Base-by-base conservation (phyloP, 2,329 filamentous ascomycete species). In the Fragosphaeria purpurea region DNA sequence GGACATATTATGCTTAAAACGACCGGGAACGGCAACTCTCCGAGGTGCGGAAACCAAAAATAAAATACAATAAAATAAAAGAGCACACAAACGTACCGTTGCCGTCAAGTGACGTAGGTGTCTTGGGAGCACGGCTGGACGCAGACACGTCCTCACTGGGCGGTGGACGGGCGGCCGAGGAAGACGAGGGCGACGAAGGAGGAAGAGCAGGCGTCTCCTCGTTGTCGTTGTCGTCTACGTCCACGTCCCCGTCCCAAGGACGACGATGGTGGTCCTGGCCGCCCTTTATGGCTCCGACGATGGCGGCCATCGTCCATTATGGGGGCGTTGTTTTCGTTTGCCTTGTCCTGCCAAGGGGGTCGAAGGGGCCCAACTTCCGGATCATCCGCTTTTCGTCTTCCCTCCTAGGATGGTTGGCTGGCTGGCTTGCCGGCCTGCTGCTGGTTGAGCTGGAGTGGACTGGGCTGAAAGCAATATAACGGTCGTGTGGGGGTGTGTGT, bases 201-300 rank as follows among this genome's bases (percentile, higher is more conserved):
- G 35, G 35, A 7, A 11, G 7, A 37, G 35, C 7, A 37, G 11
- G 35, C 7, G 35, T 37, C 7, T 37, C 11, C 11, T 37, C 35
- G 11, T 47, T 44, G 32, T 37, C 38, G 41, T 12, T 46, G 42
- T 5, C 31, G 32, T 11, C 35, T 6, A 35, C 38, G 37, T 30
- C 33, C 9, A 41, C 38, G 46, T 22, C 42, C 30, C 46, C 40
- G 46, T 46, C 50, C 30, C 46, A 38, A 35, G 44, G 3, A 22
- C 22, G 22, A 22, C 22, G 22, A 22, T 22, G 40, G 41, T 45
- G 53, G 34, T 51, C 50, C 34, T 53, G 56, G 46, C 54, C 51
- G 49, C 49, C 49, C 47, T 52, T 55, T 54, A 53, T 48, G 49
- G 54, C 51, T 45, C 47, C 42, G 41, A 53, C 50, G 35, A 42